phyloP scores from a whole-genome alignment of 208 protist species.

The Eutreptiella sp. region DNA sequence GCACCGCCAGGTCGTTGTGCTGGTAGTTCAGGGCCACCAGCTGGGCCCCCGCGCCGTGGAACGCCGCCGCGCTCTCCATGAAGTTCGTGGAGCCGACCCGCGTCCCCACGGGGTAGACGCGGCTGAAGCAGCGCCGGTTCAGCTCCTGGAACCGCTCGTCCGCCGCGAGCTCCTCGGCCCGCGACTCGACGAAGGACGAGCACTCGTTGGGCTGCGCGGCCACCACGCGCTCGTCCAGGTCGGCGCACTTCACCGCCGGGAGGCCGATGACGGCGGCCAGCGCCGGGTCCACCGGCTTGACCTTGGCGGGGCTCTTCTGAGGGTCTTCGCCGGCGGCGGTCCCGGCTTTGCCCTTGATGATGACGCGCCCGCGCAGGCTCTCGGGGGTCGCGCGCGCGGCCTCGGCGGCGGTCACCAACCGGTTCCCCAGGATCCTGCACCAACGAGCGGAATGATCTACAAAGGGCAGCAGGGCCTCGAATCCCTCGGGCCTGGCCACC shows the following conservation, averaged over 20 bases:
- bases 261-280: not conserved
- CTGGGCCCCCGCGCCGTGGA: slow-evolving; percentile 30
- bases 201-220: not conserved
- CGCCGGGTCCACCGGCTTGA: not conserved
- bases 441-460: too few species aligned
- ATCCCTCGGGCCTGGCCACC: too few species aligned
- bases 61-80: slow-evolving; percentile 13
- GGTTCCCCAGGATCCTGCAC: too few species aligned
- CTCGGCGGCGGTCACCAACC: too few species aligned
- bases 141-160: slow-evolving; percentile 2
- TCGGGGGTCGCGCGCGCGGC: too few species aligned
- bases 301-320: too few species aligned
- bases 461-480: too few species aligned
- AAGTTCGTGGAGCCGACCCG: slow-evolving; percentile 34
- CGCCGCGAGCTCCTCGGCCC: not conserved
- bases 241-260: not conserved
- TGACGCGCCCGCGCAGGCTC: slow-evolving; percentile 47
- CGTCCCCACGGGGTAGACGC: slow-evolving; percentile 35
- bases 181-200: slow-evolving; percentile 18
- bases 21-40: slow-evolving; percentile 38
- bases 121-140: slow-evolving; percentile 13
- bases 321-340: not conserved
- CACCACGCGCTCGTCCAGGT: not conserved
- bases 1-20: slow-evolving; percentile 16
- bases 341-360: slow-evolving; percentile 47